Evolutionary conservation across 345 rosid species (phyloP), one percentile per base, ranked within the genome.

Genomic region (Rhodomyrtus tomentosa): DNA sequence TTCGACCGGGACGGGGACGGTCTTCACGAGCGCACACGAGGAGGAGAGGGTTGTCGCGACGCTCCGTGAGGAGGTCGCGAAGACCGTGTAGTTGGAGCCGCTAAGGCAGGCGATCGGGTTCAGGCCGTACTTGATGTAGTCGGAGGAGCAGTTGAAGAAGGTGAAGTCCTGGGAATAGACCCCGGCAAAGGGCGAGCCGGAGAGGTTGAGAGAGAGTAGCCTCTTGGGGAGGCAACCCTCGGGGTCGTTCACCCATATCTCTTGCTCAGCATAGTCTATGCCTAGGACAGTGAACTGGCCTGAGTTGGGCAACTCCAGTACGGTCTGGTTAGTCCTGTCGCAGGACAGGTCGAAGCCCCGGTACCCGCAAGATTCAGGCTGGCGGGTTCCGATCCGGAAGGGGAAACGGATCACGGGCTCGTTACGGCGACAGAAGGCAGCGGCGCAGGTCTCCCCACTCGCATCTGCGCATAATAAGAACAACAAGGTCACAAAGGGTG

Each of bases 161-260:
- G 90, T 88, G 86, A 92, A 95, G 3, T 83, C 29, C 49, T 89
- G 91, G n/a, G 53, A 54, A 83, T 90, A 88, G 73, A 90, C 89
- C 22, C 88, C 91, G 7, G 54, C 74, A 72, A 93, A 95, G 12
- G 95, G 94, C 38, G 96, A 88, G 42, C 87, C 84, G 0, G 92
- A 85, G 83, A 96, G 93, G 89, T 94, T 83, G 36, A 94, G 90
- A 27, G 88, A 88, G 11, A 96, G 92, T 82, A 96, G 91, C 62
- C 91, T 89, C 32, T 49, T 73, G 2, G 98, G 94, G 38, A 96
- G 92, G 87, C 98, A 96, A 86, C 80, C 83, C 5, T 87, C 59
- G 2, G 91, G 94, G 81, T 96, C 98, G 73, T 88, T 94, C 62
- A 96, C 88, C 96, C 93, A 90, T 79, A 96, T 74, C 87, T 93